phyloP scores from a whole-genome alignment of 2,329 filamentous ascomycete genomes.

The Diaporthe sp. region DNA sequence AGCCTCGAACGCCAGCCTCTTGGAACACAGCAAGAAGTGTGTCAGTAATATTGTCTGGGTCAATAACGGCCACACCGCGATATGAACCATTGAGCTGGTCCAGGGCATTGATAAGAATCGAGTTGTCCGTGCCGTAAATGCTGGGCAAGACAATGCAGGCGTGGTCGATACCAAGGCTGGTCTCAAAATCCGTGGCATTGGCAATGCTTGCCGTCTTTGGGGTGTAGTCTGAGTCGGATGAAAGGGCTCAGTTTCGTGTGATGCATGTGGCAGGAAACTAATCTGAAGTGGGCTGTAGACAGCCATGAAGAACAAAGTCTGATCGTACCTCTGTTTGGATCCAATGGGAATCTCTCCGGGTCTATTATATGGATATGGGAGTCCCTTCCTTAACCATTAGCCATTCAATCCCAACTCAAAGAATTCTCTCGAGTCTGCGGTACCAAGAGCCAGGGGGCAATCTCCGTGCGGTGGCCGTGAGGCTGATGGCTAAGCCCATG shows the following conservation, averaged over 20 bases:
- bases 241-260: neutral
- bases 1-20: slow-evolving; percentile 9
- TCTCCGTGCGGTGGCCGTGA: neutral
- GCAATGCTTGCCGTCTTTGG: slow-evolving; percentile 8
- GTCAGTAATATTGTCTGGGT: neutral
- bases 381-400: neutral
- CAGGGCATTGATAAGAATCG: slow-evolving; percentile 5
- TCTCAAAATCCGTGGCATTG: slow-evolving; percentile 8
- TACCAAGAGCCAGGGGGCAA: slow-evolving; percentile 15
- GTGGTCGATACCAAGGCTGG: neutral
- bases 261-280: neutral
- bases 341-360: neutral
- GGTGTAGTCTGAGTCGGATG: neutral
- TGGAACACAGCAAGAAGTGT: neutral
- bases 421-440: neutral
- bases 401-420: too few relatives aligned
- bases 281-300: neutral
- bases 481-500: neutral
- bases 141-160: slow-evolving; percentile 13
- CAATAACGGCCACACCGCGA: slow-evolving; percentile 20
- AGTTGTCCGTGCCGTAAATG: slow-evolving; percentile 9
- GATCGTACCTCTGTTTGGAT: neutral
- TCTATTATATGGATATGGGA: slow-evolving; percentile 13
- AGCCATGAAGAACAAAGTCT: too few relatives aligned
- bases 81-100: slow-evolving; percentile 1